phyloP scores from a whole-genome alignment of 768 basidiomycete species.

The Coprinopsis cinerea region DNA sequence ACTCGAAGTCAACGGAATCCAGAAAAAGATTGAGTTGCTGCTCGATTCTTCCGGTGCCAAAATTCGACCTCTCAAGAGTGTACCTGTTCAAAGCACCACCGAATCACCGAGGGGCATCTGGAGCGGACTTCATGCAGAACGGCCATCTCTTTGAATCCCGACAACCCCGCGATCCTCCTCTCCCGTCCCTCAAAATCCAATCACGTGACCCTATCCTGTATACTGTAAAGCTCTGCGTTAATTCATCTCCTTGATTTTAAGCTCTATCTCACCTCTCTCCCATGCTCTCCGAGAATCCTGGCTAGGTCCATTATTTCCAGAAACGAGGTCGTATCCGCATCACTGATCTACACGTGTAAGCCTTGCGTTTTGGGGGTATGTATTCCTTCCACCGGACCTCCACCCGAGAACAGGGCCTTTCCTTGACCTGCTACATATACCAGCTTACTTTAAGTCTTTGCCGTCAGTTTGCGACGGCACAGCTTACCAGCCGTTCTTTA shows the following conservation, averaged over 20 bases:
- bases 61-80: slow-evolving; percentile 74
- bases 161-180: background rate
- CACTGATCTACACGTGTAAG: slow-evolving; percentile 36
- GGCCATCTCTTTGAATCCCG: slow-evolving; percentile 39
- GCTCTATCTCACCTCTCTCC: slow-evolving; percentile 8
- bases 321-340: slow-evolving; percentile 22
- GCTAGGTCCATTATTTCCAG: slow-evolving; percentile 25
- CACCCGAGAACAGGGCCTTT: slow-evolving; percentile 6
- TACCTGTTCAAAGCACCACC: slow-evolving; percentile 70
- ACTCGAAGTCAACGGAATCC: slow-evolving; percentile 67
- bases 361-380: slow-evolving; percentile 36
- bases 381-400: slow-evolving; percentile 16
- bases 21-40: slow-evolving; percentile 74
- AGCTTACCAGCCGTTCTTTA: no score
- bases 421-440: slow-evolving; percentile 15
- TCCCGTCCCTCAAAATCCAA: slow-evolving; percentile 14
- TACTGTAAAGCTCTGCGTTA: slow-evolving; percentile 20
- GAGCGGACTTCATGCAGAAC: slow-evolving; percentile 81
- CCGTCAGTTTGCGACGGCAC: background rate
- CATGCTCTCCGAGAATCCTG: slow-evolving; percentile 6
- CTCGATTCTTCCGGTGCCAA: slow-evolving; percentile 85
- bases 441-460: slow-evolving; percentile 10
- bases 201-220: slow-evolving; percentile 28
- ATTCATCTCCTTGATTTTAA: slow-evolving; percentile 23
- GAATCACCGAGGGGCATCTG: slow-evolving; percentile 85